Base-by-base conservation (phyloP, 208 protist species). In the Zelonia costaricensis region DNA sequence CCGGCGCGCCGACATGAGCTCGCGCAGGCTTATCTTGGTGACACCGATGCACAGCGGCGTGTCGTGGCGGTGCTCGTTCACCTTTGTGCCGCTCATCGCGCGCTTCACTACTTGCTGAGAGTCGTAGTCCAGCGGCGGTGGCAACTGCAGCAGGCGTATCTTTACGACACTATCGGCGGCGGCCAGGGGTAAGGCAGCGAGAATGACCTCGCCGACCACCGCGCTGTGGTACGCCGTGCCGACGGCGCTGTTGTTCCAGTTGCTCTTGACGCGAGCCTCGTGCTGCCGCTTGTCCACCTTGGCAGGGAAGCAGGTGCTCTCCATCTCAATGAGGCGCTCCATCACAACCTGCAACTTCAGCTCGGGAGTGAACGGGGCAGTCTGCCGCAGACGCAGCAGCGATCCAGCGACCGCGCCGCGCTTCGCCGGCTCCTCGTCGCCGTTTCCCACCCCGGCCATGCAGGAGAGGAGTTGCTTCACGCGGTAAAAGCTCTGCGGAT, bases 41-140 rank as follows among this genome's bases (percentile, higher is more conserved):
- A 95, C 82, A 12, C 89, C 89, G 55, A 95, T 84, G 59, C 89
- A 95, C 20, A 95, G 58, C 8, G 83, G 79, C 3, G 44, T 78
- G 48, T 80, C 76, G 36, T 65, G 46, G 9, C 66, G 69, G 53
- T 61, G 75, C 16, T 60, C 63, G 31, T 59, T 55, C 9, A 49
- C 31, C 13, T 55, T 58, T 18, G 33, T 62, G 16, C 18, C 5
- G 16, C 52, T 44, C 8, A 74, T 28, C 4, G 42, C 46, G 18
- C 28, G 25, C 25, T 55, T 66, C 8, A 60, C 60, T 8, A 56
- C 47, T 28, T 70, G 51, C 23, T 77, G 58, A 13, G 56, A n/a
- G 33, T 62, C 28, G 46, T 64, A 71, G 54, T 79, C 45, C 18
- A 85, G 55, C 2, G 58, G 56, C 28, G 89, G 89, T 16, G 81